Evolutionary conservation across 2,329 filamentous ascomycete species (phyloP), one percentile per base, ranked within the genome.

Genomic region (Fusarium secorum): DNA sequence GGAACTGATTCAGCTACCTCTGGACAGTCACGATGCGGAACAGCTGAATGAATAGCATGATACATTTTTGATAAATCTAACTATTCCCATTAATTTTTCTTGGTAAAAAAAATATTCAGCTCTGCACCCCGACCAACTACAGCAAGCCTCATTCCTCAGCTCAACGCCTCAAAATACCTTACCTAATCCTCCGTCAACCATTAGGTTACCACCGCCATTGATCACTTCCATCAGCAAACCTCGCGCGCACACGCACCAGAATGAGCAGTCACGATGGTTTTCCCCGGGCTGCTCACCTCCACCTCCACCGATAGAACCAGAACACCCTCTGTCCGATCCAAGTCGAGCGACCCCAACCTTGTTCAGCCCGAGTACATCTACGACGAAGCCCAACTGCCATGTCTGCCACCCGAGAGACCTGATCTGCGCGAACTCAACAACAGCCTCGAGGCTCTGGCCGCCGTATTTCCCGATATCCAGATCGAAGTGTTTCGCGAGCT

Each of bases 401-500:
- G 82, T 46, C 70, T 84, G 28, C 79, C 80, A 11, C 81, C 83
- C 71, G 88, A 90, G 65, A 82, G 86, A 38, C 86, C 88, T 41
- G 87, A 93, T 74, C 84, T 94, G 28, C 85, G 87, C 71, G 88
- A 91, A 64, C 85, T 95, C 52, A 95, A 95, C 81, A 84, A 84
- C 54, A 87, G 89, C 73, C 88, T 96, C 69, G 87, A 88, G 66
- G 88, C 86, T 17, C 86, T 96, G 45, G 88, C 89, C 26, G 88
- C 88, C 51, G 86, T 95, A 13, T 96, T 96, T 72, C 93, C 93
- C 32, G 89, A 95, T 79, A 85, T 95, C n/a, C 91, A 94, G 79
- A 85, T 93, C 65, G 92, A 95, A 73, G 93, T 95, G 22, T 93
- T 96, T 77, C 88, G 93, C 46, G 93, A 95, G 82, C 92, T 96